Base-by-base conservation (phyloP, 1,284 basidiomycete species). In the Ganoderma sinense region DNA sequence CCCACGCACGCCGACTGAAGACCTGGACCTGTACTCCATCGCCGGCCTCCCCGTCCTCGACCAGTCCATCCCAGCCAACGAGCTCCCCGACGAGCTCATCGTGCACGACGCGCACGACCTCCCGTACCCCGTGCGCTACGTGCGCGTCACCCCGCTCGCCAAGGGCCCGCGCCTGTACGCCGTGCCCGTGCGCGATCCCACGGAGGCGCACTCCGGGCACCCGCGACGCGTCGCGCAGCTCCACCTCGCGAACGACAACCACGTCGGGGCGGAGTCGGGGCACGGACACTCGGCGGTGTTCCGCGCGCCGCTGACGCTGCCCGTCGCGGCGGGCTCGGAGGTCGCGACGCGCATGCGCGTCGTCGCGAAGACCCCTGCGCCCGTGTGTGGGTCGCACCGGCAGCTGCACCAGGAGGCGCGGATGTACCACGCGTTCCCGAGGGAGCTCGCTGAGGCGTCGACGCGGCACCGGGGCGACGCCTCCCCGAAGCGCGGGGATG, bases 401-500 rank as follows among this genome's bases (percentile, higher is more conserved):
- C 70, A 81, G 68, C 73, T 83, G 8, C 31, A 69, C 10, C 70
- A 80, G 41, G 86, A 88, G 74, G 85, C 83, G 0, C 63, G 68
- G 6, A 84, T 83, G 33, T 88, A 87, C 72, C 79, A 83, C 72
- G 58, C 62, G 5, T 85, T 88, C 74, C 84, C 84, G 2, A 58
- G 71, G 18, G 82, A 85, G 69, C 78, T 88, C 60, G 84, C 81
- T 69, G 83, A 87, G 67, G 86, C 4, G 68, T 74, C 7, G 84
- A 84, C 16, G 18, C 59, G 16, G 59, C 40, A 23, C 18, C 33
- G 31, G 31, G 6, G 8, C 36, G 58, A 36, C 4, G 20, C 18
- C 48, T 1, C 48, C 1, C 13, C 7, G 23, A 36, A 59, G 31
- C 20, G 18, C n/a, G 4, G 33, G 23, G 31, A 6, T 14, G 33